These are phyloP conservation scores for Pleurotus giganteus DNA, from an alignment of 768 basidiomycete genomes.

Conservation along the genomic window DNA sequence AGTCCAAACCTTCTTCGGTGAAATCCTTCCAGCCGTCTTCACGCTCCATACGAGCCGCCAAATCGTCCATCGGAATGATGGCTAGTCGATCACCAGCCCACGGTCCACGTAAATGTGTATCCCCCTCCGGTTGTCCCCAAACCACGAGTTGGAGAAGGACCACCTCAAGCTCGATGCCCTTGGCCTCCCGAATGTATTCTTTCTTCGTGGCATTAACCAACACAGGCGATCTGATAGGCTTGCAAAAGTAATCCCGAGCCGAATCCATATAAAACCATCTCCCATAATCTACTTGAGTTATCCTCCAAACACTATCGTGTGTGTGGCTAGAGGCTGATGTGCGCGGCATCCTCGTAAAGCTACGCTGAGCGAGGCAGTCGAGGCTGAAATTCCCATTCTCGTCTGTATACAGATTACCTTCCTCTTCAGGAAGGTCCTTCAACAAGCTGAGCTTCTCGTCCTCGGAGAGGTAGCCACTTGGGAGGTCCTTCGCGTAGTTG, in stretches of 20 bases:
- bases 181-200: neutral
- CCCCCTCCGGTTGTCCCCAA: neutral
- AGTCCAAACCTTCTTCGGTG: neutral
- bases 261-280: neutral
- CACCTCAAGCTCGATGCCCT: neutral
- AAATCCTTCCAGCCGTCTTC: no score
- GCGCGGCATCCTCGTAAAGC: neutral
- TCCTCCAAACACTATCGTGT: no score
- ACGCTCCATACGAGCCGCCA: neutral
- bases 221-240: neutral
- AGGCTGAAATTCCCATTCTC: neutral
- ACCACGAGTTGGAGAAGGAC: neutral
- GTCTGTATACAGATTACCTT: neutral
- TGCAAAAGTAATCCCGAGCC: neutral
- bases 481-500: neutral
- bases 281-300: neutral
- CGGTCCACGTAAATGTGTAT: neutral
- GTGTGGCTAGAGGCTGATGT: no score
- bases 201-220: neutral
- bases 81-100: neutral
- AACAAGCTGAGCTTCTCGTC: neutral
- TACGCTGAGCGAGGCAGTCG: neutral
- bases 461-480: neutral
- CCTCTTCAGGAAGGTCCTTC: neutral
- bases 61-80: neutral